These are phyloP conservation scores for Leccinum rimulosum DNA, from an alignment of 768 basidiomycete genomes.

Conservation along the genomic window DNA sequence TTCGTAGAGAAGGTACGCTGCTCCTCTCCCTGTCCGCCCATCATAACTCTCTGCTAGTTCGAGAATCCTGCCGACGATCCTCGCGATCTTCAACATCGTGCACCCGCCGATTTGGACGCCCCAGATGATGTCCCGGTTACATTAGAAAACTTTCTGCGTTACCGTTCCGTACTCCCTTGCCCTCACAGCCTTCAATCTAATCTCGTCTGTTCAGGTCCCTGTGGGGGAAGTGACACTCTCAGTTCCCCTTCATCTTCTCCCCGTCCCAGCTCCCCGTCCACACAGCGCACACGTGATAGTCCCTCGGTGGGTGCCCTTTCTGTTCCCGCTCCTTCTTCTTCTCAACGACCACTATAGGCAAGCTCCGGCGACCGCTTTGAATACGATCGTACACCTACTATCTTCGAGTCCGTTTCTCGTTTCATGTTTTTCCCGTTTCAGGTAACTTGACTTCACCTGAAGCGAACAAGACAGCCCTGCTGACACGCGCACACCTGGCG, in stretches of 20 bases:
- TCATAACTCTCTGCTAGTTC: constrained; percentile 45
- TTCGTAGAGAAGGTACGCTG: constrained; percentile 72
- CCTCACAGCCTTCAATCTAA: background rate
- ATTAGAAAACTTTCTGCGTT: constrained; percentile 51
- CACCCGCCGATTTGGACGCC: constrained; percentile 25
- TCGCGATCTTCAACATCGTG: constrained; percentile 53
- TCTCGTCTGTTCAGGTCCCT: constrained; percentile 2
- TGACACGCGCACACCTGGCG: constrained; percentile 27
- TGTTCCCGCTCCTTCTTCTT: background rate
- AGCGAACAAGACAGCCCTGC: constrained; percentile 23
- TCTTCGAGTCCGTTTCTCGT: constrained; percentile 49
- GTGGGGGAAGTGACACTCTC: background rate
- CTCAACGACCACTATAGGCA: constrained; percentile 9
- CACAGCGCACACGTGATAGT: constrained; percentile 15
- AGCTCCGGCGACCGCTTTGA: constrained; percentile 35
- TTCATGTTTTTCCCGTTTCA: background rate
- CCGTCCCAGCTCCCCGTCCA: constrained; percentile 17
- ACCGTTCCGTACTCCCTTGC: constrained; percentile 13
- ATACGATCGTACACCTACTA: constrained; percentile 33
- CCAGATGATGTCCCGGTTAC: constrained; percentile 36
- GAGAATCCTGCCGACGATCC: constrained; percentile 77
- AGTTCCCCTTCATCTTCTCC: background rate
- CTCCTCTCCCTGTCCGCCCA: background rate
- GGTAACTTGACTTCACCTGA: background rate
- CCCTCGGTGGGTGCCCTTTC: constrained; percentile 10